Evolutionary conservation across 352 stramenopile genomes (phyloP), one percentile per base, ranked within the genome.

Genomic region (Phytophthora lateralis): DNA sequence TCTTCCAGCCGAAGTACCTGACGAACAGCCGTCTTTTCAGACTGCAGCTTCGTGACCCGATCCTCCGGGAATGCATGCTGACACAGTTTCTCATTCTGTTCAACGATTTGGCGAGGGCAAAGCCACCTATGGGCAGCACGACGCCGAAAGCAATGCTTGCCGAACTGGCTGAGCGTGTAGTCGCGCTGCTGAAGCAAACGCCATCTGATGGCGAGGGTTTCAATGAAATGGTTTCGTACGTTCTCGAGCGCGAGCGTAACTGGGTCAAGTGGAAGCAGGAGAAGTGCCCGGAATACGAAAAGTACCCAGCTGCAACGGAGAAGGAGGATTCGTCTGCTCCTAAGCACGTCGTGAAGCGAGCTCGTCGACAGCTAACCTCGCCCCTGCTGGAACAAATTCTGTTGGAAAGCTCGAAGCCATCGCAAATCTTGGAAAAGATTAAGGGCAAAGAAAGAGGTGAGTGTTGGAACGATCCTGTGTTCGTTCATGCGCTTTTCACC

Each of bases 1-100:
- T 96, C 60, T 97, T 97, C 55, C 88, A 95, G 72, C 88, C 89
- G 37, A 97, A 97, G 69, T 97, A 97, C 69, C 66, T 97, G 27
- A 97, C 90, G 18, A 97, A 94, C 64, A 97, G 88, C 55, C 85
- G 91, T 10, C 79, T 97, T 1, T 95, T 97, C 45, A 82, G 88
- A 30, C 82, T 97, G 11, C 91, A 97, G 71, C 69, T 97, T 35
- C 87, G 88, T 37, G 91, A 97, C 65, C 90, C 91, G 32, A 91
- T 95, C 51, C 56, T 97, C 39, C 83, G 91, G 6, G 82, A 96
- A 62, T 90, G 90, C 66, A 93, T 97, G 76, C 55, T 96, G 46
- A 93, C 85, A 18, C 89, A 96, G 70, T 91, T 95, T 58, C 64
- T 93, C 41, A 91, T 93, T 48, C 66, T 94, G 27, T 89, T 95